Percentiles rank a stretch among this genome's conserved stretches.
Conservation (phyloP, 2,329 filamentous ascomycete genomes). For the Colletotrichum chlorophyti region DNA sequence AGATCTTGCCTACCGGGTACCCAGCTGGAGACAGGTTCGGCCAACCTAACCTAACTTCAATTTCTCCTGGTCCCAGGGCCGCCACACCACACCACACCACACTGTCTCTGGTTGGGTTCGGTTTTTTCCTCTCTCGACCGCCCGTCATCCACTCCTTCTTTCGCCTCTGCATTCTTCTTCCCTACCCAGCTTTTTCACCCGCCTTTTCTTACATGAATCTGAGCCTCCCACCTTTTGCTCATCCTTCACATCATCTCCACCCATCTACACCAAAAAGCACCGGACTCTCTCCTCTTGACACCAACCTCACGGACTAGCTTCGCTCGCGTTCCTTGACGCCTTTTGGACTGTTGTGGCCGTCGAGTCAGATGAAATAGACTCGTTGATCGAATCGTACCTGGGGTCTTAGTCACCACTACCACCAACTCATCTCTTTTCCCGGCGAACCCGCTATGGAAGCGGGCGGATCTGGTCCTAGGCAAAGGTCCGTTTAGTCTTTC, state of each 20-base stretch:
- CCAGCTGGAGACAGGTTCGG: conserved; percentile 26
- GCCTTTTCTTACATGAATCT: conserved; percentile 28
- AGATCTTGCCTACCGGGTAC: conserved; percentile 29
- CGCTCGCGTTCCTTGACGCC: conserved; percentile 14
- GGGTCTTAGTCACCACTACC: conserved; percentile 31
- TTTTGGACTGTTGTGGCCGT: too few relatives aligned
- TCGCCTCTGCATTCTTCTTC: conserved; percentile 11
- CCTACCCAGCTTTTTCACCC: conserved; percentile 26
- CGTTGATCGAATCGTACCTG: conserved; percentile 29
- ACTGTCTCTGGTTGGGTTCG: conserved; percentile 19
- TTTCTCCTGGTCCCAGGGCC: conserved; percentile 21
- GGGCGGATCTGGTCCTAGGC: conserved; percentile 43
- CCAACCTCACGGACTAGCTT: conserved; percentile 24
- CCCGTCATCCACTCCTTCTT: conserved; percentile 15
- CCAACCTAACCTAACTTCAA: conserved; percentile 22
- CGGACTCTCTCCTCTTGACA: conserved; percentile 27
- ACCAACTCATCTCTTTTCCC: conserved; percentile 29
- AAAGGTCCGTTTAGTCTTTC: conserved; percentile 41
- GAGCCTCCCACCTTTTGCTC: conserved; percentile 19
- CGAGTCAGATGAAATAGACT: conserved; percentile 31
- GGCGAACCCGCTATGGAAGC: conserved; percentile 46
- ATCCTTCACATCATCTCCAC: conserved; percentile 25
- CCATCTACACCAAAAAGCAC: conserved; percentile 19
- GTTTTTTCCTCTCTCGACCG: conserved; percentile 10
- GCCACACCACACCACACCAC: conserved; percentile 29